Conservation (phyloP, 2,329 filamentous ascomycete species). For the Monilinia vaccinii-corymbosi region DNA sequence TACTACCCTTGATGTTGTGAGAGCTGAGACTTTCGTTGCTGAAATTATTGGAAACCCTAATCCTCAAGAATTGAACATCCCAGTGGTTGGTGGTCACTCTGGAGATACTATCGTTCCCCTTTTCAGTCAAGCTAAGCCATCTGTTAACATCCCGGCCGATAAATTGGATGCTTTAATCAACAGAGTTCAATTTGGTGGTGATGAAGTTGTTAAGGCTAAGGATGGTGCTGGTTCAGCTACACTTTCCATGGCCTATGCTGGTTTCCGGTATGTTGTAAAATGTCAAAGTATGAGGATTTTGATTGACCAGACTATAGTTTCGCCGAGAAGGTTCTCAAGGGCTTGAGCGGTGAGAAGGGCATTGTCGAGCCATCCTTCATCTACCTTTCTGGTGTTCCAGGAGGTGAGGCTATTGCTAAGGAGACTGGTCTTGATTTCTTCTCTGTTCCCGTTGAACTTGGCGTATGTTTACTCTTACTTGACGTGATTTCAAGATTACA, state of each 20-base stretch:
- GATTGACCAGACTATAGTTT: constrained; percentile 49
- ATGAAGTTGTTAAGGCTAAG: constrained; percentile 99
- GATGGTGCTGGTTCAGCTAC: constrained; percentile 94
- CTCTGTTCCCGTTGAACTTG: constrained; percentile 91
- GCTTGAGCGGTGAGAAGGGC: constrained; percentile 85
- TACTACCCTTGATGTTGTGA: constrained; percentile 97
- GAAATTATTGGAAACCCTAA: constrained; percentile 37
- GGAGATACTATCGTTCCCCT: constrained; percentile 97
- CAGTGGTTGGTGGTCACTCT: constrained; percentile 94
- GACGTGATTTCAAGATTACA: constrained; percentile 52
- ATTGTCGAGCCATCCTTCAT: constrained; percentile 93
- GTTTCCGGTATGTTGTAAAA: constrained; percentile 60
- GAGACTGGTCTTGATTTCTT: constrained; percentile 85
- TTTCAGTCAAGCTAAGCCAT: constrained; percentile 81
- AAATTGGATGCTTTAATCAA: constrained; percentile 52
- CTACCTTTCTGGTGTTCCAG: constrained; percentile 83
- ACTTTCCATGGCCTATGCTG: constrained; percentile 98
- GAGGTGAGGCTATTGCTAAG: constrained; percentile 79
- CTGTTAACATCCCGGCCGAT: constrained; percentile 59
- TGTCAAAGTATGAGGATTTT: background rate
- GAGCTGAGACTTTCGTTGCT: constrained; percentile 94
- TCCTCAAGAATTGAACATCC: constrained; percentile 53
- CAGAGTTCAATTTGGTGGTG: constrained; percentile 96
- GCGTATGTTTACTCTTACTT: constrained; percentile 59
- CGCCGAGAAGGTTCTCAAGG: constrained; percentile 88